Evolutionary conservation across 306 rosid genomes (phyloP).

Genomic region (Quercus aquifolioides): DNA sequence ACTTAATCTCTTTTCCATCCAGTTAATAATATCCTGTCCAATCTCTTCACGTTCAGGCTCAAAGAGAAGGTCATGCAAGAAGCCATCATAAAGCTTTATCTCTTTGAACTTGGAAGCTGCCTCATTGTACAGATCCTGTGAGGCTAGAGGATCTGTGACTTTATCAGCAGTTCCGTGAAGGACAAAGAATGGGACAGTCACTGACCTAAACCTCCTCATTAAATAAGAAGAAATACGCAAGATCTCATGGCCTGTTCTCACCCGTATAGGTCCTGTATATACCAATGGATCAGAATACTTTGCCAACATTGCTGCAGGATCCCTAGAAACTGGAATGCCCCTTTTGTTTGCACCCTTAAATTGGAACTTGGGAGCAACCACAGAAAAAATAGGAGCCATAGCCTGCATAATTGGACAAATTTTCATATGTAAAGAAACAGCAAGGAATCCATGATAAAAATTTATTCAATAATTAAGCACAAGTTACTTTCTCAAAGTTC

Average conservation of each 20-base stretch:
- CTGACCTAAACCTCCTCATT: slow-evolving; percentile 61
- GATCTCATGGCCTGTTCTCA: slow-evolving; percentile 95
- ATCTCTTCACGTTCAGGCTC: slow-evolving; percentile 94
- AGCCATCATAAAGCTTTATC: slow-evolving; percentile 90
- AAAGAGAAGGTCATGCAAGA: slow-evolving; percentile 87
- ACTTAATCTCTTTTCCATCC: slow-evolving; percentile 75
- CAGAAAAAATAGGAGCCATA: slow-evolving; percentile 80
- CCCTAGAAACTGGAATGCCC: slow-evolving; percentile 98
- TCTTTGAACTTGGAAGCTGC: slow-evolving; percentile 80
- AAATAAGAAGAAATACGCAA: slow-evolving; percentile 73
- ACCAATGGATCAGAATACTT: slow-evolving; percentile 96
- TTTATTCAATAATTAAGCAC: not conserved
- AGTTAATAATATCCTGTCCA: slow-evolving; percentile 72
- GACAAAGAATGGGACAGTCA: slow-evolving; percentile 90
- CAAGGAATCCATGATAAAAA: not conserved
- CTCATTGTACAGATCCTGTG: slow-evolving; percentile 72
- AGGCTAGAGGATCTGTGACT: slow-evolving; percentile 93
- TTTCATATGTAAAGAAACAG: not conserved
- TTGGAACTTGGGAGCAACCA: slow-evolving; percentile 84
- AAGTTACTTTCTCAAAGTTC: not conserved
- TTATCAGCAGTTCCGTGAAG: slow-evolving; percentile 97
- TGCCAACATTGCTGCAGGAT: slow-evolving; percentile 85
- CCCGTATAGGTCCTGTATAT: slow-evolving; percentile 95
- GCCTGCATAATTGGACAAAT: slow-evolving; percentile 45
- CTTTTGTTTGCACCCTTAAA: slow-evolving; percentile 96